Percentiles rank a stretch among this genome's conserved stretches.
phyloP scores from a whole-genome alignment of 116 monocot genomes.

The Dioscorea cayenensis region DNA sequence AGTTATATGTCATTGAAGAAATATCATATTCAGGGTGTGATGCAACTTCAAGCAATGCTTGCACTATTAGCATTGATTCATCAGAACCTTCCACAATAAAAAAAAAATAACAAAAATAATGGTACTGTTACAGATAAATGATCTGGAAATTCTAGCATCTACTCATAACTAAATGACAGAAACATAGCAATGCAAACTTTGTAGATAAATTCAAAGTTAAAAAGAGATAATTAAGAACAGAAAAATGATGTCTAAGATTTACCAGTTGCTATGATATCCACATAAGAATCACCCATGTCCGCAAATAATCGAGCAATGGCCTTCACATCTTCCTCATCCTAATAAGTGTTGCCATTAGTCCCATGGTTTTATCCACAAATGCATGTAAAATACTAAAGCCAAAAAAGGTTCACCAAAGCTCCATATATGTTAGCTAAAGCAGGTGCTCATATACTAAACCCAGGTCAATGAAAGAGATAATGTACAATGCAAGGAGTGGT shows the following conservation, averaged over 20 bases:
- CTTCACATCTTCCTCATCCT: conserved; percentile 99
- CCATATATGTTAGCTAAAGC: no score
- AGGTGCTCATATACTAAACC: no score
- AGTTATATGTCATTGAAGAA: conserved; percentile 98
- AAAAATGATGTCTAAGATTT: conserved; percentile 5
- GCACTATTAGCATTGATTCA: conserved; percentile 83
- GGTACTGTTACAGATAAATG: conserved; percentile 1
- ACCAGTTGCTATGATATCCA: conserved; percentile 91
- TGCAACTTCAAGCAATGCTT: conserved; percentile 92
- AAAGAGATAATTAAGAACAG: background rate
- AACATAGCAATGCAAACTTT: background rate
- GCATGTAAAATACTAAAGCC: no score
- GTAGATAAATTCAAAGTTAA: background rate
- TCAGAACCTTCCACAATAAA: conserved; percentile 52
- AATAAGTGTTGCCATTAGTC: conserved; percentile 5
- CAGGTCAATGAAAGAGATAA: no score
- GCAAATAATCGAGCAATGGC: conserved; percentile 97
- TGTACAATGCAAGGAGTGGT: no score
- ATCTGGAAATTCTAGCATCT: background rate
- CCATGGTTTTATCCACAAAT: background rate
- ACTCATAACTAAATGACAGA: background rate
- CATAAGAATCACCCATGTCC: conserved; percentile 96
- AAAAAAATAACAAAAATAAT: background rate
- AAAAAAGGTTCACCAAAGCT: no score
- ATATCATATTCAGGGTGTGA: conserved; percentile 89